Evolutionary conservation across 2,329 filamentous ascomycete species (phyloP).

Genomic region (Saccharata proteae): DNA sequence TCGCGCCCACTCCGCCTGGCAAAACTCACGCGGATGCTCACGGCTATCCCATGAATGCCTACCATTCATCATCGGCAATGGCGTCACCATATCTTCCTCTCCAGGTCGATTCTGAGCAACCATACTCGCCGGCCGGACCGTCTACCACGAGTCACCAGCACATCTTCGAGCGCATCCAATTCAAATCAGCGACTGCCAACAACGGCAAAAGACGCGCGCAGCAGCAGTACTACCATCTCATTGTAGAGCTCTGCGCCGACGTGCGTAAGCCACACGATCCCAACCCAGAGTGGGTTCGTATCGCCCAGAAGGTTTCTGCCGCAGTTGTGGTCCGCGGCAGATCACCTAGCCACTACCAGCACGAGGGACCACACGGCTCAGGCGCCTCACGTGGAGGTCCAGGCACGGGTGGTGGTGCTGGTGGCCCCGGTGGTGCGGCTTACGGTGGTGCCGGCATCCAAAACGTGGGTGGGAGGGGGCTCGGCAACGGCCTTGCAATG

Average conservation of each 20-base stretch:
- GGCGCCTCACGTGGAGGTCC: conserved; percentile 36
- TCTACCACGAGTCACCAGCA: conserved; percentile 33
- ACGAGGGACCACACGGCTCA: conserved; percentile 32
- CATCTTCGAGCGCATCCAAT: conserved; percentile 80
- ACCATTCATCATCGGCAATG: conserved; percentile 20
- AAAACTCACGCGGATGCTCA: conserved; percentile 28
- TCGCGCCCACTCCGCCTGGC: conserved; percentile 54
- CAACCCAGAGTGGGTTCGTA: conserved; percentile 23
- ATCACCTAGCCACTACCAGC: conserved; percentile 32
- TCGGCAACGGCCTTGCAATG: conserved; percentile 20
- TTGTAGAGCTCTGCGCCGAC: conserved; percentile 51
- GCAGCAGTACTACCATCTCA: conserved; percentile 86
- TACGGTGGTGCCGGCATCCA: conserved; percentile 13
- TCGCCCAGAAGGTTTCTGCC: conserved; percentile 22
- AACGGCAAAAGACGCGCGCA: conserved; percentile 84
- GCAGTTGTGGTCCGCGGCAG: conserved; percentile 29
- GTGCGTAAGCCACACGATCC: conserved; percentile 19
- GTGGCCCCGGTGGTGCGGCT: conserved; percentile 21
- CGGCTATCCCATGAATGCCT: conserved; percentile 25
- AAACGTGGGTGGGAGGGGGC: conserved; percentile 36
- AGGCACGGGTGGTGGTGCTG: conserved; percentile 51
- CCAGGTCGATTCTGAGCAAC: conserved; percentile 20
- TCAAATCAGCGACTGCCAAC: conserved; percentile 87
- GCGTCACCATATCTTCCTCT: conserved; percentile 31
- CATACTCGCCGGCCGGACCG: conserved; percentile 22